Evolutionary conservation across 345 rosid species (phyloP).

Genomic region (Gossypium ekmanianum): DNA sequence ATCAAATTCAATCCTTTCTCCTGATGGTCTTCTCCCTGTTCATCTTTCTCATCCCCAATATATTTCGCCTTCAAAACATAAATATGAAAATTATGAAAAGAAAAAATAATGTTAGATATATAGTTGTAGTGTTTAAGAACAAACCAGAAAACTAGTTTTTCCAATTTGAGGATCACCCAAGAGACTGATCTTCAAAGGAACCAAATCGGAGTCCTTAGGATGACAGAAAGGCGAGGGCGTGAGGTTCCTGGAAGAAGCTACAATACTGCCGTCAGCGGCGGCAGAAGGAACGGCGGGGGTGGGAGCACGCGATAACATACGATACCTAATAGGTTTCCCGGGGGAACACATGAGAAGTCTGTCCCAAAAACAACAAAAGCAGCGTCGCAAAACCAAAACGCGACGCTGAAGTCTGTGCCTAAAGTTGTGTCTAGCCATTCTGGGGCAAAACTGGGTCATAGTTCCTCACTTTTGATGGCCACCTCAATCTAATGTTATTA

Average conservation of each 20-base stretch:
- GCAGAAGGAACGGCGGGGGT: conserved; percentile 26
- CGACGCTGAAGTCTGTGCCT: conserved; percentile 43
- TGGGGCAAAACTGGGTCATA: conserved; percentile 24
- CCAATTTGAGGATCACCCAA: conserved; percentile 78
- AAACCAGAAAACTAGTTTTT: conserved; percentile 76
- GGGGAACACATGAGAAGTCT: conserved; percentile 41
- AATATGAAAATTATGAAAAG: background rate
- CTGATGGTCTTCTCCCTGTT: conserved; percentile 25
- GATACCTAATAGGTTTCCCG: conserved; percentile 46
- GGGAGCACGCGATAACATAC: conserved; percentile 28
- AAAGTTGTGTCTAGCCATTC: conserved; percentile 34
- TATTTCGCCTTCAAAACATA: background rate
- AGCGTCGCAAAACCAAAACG: conserved; percentile 49
- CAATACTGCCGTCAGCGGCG: conserved; percentile 5
- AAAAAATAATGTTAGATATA: background rate
- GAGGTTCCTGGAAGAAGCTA: background rate
- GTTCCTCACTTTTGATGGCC: conserved; percentile 21
- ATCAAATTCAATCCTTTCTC: conserved; percentile 54
- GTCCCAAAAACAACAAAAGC: conserved; percentile 48
- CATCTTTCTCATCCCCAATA: conserved; percentile 51
- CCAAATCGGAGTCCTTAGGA: conserved; percentile 59
- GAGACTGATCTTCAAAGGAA: conserved; percentile 76
- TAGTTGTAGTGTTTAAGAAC: background rate
- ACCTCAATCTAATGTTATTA: conserved; percentile 12
- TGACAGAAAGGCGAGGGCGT: conserved; percentile 4